A percentile compares a stretch with the other conserved stretches of the same genome.
phyloP scores from a whole-genome alignment of 495 filamentous ascomycete species.

The Podospora pseudocomata region DNA sequence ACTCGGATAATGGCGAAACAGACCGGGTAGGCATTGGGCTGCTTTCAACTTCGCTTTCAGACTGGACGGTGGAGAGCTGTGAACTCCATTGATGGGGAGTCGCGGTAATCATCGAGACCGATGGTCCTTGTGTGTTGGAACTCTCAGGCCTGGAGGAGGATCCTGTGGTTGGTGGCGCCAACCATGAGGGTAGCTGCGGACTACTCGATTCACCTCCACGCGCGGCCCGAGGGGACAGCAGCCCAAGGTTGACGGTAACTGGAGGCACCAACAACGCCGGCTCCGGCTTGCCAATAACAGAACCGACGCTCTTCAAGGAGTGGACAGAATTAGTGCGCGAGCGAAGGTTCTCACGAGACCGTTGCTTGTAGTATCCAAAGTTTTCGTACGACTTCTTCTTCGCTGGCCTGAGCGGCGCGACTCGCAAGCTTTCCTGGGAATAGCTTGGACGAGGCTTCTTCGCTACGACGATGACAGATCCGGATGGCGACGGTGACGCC shows the following conservation, averaged over 20 bases:
- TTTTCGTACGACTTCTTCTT: slow-evolving; percentile 46
- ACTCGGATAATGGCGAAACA: slow-evolving; percentile 40
- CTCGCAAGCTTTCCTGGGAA: slow-evolving; percentile 52
- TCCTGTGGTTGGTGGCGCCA: slow-evolving; percentile 14
- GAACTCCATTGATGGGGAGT: slow-evolving; percentile 63
- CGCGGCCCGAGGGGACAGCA: slow-evolving; percentile 13
- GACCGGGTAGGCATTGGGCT: slow-evolving; percentile 38
- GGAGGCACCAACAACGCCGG: slow-evolving; percentile 33
- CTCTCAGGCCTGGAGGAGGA: slow-evolving; percentile 12
- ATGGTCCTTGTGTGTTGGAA: slow-evolving; percentile 5
- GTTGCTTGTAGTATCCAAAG: slow-evolving; percentile 45
- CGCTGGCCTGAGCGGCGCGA: slow-evolving; percentile 47
- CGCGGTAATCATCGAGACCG: slow-evolving; percentile 35
- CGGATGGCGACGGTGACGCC: slow-evolving; percentile 37
- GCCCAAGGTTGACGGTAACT: slow-evolving; percentile 25
- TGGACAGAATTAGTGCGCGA: slow-evolving; percentile 47
- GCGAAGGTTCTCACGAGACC: slow-evolving; percentile 47
- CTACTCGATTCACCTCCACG: slow-evolving; percentile 17
- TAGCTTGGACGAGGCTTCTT: slow-evolving; percentile 40
- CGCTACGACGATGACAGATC: slow-evolving; percentile 31
- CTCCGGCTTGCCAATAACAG: slow-evolving; percentile 42
- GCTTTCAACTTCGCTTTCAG: slow-evolving; percentile 55
- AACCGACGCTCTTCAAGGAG: slow-evolving; percentile 42
- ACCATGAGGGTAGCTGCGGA: neutral
- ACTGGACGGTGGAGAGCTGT: slow-evolving; percentile 69